Evolutionary conservation across 768 basidiomycete genomes (phyloP).

Genomic region (Panaeolus cyanescens): DNA sequence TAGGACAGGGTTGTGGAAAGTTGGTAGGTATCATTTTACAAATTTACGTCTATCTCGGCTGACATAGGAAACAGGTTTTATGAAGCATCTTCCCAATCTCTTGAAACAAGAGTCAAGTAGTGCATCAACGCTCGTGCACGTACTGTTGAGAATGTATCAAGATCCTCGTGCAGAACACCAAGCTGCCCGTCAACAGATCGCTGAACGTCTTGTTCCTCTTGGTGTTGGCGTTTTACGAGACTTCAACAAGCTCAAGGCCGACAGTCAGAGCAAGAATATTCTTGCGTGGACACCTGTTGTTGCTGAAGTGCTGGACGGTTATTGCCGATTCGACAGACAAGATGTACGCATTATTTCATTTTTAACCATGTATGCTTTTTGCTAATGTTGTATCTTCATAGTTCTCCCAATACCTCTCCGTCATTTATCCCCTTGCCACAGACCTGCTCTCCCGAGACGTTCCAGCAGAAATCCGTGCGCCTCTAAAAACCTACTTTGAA

Average conservation of each 20-base stretch:
- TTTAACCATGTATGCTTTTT: conserved; percentile 1
- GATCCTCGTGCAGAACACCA: conserved; percentile 89
- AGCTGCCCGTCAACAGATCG: conserved; percentile 78
- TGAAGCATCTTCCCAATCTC: conserved; percentile 98
- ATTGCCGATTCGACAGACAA: conserved; percentile 86
- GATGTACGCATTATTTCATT: conserved; percentile 59
- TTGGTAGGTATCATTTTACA: conserved; percentile 63
- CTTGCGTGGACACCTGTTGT: conserved; percentile 98
- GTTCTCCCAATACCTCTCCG: conserved; percentile 88
- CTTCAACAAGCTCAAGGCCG: conserved; percentile 85
- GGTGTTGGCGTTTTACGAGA: conserved; percentile 87
- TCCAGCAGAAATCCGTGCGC: conserved; percentile 78
- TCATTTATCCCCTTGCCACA: conserved; percentile 88
- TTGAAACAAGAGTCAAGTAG: conserved; percentile 98
- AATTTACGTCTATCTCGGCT: background rate
- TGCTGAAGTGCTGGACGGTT: conserved; percentile 91
- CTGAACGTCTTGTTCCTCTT: conserved; percentile 74
- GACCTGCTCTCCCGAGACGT: conserved; percentile 85
- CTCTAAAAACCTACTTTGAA: conserved; percentile 76
- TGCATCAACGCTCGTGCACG: conserved; percentile 91
- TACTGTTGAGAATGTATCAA: conserved; percentile 91
- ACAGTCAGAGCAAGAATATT: conserved; percentile 94
- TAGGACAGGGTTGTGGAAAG: conserved; percentile 98
- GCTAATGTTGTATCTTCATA: conserved; percentile 33
- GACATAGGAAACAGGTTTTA: conserved; percentile 94